Base-by-base conservation (phyloP, 208 protist species). In the Acanthamoeba royreba region DNA sequence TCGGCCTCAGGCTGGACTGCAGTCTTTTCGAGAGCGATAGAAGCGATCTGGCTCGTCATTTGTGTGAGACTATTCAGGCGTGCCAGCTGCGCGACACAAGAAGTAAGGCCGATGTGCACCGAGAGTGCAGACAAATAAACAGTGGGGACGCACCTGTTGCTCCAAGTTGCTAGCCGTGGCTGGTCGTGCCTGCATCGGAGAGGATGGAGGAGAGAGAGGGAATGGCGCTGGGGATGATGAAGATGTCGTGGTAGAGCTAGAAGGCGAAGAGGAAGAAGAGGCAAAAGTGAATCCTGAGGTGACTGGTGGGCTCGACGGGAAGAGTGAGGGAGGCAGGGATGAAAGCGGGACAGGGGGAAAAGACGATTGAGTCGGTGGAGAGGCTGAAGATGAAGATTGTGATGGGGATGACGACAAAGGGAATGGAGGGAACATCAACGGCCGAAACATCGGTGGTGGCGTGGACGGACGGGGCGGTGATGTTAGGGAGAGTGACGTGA, bases 31-130 rank as follows among this genome's bases (percentile, higher is more conserved):
- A 85, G 74, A 9, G 74, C 74, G 25, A 85, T 85, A 7, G 74
- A 47, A 28, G 74, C 74, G 74, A 85, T 85, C 38, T 85, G 74
- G 74, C 74, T 85, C 42, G 74, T 85, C 74, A 85, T 85, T 42
- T 85, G 74, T 28, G 74, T 85, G 74, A 85, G 74, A 45, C 74
- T 85, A 28, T 85, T 85, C n/a, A 85, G 38, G 15, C 74, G 74
- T 17, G 74, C 74, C 1, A 85, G 22, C 74, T 85, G 43, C 35
- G n/a, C 13, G 33, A 38, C 25, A 8, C 33, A 77, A 35, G 7
- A 8, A 9, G 69, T 49, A 35, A 81, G 40, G 22, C 11, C 19
- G 35, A 5, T 2, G 2, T n/a, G n/a, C 4, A 17, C 35, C 25
- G 15, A 77, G 11, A 77, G 13, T 11, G n/a, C 15, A n/a, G n/a